Percentiles rank a stretch among this genome's conserved stretches.
Evolutionary conservation across 2,329 filamentous ascomycete genomes (phyloP).

Genomic region (Cytospora piceae): DNA sequence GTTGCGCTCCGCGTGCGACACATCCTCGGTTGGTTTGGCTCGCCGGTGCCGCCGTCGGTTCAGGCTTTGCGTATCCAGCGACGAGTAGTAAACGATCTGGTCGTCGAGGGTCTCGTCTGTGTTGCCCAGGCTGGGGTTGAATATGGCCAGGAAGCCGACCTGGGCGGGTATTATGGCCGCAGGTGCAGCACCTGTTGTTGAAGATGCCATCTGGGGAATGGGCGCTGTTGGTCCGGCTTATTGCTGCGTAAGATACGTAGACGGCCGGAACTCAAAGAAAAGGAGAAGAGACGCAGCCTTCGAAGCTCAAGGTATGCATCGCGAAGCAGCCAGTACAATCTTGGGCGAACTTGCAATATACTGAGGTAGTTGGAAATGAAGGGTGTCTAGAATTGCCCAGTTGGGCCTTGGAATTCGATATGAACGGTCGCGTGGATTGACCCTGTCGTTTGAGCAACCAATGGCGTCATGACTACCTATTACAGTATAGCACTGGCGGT

Average conservation of each 20-base stretch:
- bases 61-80: conserved; percentile 51
- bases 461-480: conserved; percentile 19
- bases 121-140: conserved; percentile 79
- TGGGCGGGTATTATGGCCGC: conserved; percentile 70
- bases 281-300: background rate
- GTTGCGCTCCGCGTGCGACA: conserved; percentile 72
- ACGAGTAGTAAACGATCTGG: conserved; percentile 94
- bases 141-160: conserved; percentile 90
- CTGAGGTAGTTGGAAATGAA: background rate
- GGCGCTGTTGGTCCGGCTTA: background rate
- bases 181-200: conserved; percentile 12
- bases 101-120: conserved; percentile 65
- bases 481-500: background rate
- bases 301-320: conserved; percentile 13
- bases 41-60: conserved; percentile 47
- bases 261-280: background rate
- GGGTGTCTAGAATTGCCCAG: background rate
- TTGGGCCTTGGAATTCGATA: background rate
- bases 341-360: background rate
- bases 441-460: conserved; percentile 5
- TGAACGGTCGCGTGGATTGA: background rate
- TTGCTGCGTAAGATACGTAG: background rate
- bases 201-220: conserved; percentile 13
- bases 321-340: conserved; percentile 7
- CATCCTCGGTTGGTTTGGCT: conserved; percentile 46